Percentiles rank a stretch among this genome's conserved stretches.
Conservation (phyloP, 2,329 filamentous ascomycete genomes). For the Fusarium sp. region DNA sequence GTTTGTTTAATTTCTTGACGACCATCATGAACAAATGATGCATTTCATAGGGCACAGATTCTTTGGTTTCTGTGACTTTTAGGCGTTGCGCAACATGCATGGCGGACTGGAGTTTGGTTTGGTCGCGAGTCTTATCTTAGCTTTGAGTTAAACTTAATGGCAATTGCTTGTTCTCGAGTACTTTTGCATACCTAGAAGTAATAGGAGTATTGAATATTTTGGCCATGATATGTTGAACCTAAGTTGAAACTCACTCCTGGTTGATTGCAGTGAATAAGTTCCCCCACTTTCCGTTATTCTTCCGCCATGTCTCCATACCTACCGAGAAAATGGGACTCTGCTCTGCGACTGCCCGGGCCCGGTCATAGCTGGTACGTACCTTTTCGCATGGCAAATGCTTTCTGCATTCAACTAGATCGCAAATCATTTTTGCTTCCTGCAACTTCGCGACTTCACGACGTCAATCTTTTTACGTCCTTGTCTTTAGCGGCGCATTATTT, state of each 20-base stretch:
- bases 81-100: constrained; percentile 42
- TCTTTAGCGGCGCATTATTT: constrained; percentile 18
- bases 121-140: constrained; percentile 8
- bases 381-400: constrained; percentile 20
- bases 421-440: constrained; percentile 25
- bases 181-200: neutral
- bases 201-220: neutral
- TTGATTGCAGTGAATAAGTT: neutral
- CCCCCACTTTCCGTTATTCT: constrained; percentile 6
- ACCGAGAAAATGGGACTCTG: neutral
- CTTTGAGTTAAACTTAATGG: constrained; percentile 29
- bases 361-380: constrained; percentile 27
- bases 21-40: constrained; percentile 45
- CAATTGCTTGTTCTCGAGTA: constrained; percentile 8
- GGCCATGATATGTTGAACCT: neutral
- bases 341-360: neutral
- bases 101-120: constrained; percentile 36
- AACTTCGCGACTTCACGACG: constrained; percentile 9
- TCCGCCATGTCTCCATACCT: neutral
- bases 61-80: constrained; percentile 34
- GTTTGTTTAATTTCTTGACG: constrained; percentile 41
- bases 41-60: constrained; percentile 41
- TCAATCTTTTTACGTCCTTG: neutral
- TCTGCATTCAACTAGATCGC: constrained; percentile 8
- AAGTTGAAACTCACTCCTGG: neutral